Conservation (phyloP, 208 protist genomes). For the Naegleria fowleri region DNA sequence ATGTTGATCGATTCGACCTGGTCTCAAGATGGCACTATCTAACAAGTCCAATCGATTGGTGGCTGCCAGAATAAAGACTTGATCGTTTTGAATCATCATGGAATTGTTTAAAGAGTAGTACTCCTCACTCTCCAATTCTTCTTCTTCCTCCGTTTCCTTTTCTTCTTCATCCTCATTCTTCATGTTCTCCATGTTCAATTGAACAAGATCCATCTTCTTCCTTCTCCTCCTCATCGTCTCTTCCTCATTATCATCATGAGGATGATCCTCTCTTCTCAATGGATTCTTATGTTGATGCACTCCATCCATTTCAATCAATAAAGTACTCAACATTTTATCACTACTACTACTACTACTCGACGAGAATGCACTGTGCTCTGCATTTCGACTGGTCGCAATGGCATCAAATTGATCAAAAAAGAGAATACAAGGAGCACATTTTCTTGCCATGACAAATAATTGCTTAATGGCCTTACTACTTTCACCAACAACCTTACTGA, state of each 20-base stretch:
- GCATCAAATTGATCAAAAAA: conserved; percentile 83
- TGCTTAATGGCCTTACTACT: conserved; percentile 73
- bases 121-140: neutral
- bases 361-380: too few relatives aligned
- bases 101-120: too few relatives aligned
- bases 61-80: conserved; percentile 28
- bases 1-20: conserved; percentile 46
- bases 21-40: conserved; percentile 45
- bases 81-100: neutral
- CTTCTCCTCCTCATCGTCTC: too few relatives aligned
- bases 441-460: conserved; percentile 65
- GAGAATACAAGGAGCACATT: conserved; percentile 61
- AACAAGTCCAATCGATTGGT: conserved; percentile 48
- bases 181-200: too few relatives aligned
- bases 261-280: too few relatives aligned
- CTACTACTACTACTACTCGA: conserved; percentile 53
- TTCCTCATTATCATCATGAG: too few relatives aligned
- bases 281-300: conserved; percentile 42
- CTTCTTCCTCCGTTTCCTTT: too few relatives aligned
- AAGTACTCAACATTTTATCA: conserved; percentile 75
- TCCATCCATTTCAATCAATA: conserved; percentile 83
- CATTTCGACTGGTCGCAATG: conserved; percentile 62
- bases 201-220: neutral
- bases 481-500: conserved; percentile 74
- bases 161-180: too few relatives aligned